Evolutionary conservation across 306 rosid genomes (phyloP).

Genomic region (Benincasa hispida): DNA sequence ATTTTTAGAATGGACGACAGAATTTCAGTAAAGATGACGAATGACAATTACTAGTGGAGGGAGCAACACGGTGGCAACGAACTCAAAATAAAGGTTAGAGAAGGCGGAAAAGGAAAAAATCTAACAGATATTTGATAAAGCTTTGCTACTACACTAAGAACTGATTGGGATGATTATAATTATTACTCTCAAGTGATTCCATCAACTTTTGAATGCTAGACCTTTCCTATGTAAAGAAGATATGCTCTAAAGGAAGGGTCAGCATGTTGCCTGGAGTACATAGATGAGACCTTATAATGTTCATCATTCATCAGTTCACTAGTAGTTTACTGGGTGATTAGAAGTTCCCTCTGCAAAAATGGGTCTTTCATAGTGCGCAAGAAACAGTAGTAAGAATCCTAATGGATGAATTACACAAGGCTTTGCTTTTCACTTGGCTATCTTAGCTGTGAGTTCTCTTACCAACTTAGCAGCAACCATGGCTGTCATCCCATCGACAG

Average conservation of each 20-base stretch:
- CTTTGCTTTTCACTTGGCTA: conserved; percentile 36
- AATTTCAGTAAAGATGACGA: too few species aligned
- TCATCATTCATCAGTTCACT: neutral
- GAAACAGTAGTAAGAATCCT: neutral
- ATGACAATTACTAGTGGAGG: too few species aligned
- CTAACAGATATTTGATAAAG: too few species aligned
- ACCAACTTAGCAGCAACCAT: conserved; percentile 98
- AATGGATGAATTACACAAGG: neutral
- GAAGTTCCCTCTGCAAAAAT: neutral
- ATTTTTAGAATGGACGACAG: too few species aligned
- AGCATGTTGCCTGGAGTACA: too few species aligned
- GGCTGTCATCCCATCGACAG: conserved; percentile 95
- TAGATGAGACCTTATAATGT: neutral
- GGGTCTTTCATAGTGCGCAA: neutral
- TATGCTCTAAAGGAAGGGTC: too few species aligned
- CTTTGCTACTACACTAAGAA: too few species aligned
- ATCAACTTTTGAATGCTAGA: neutral
- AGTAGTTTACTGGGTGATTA: neutral
- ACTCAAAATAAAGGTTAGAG: too few species aligned
- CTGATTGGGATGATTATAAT: too few species aligned
- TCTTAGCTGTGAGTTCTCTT: conserved; percentile 80
- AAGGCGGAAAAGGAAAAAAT: too few species aligned
- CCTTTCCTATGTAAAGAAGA: neutral
- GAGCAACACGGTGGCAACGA: too few species aligned
- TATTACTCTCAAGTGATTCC: neutral